Evolutionary conservation across 1,284 basidiomycete species (phyloP), one percentile per base, ranked within the genome.

Genomic region (Omphalotus olearius): DNA sequence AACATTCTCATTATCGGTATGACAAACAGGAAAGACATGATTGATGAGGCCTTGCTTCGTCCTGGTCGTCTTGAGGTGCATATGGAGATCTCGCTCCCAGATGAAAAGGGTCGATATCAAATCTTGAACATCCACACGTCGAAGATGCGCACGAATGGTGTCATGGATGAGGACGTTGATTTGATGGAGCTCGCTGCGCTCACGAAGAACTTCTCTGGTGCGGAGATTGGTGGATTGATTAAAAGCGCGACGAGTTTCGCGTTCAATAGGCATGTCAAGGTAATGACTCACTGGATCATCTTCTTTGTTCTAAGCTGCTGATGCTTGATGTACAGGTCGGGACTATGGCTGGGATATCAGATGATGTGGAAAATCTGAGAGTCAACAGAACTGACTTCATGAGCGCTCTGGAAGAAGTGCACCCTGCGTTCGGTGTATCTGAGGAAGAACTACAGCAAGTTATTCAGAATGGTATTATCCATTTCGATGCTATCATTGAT

Each of bases 1-100:
- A 99, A 99, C 69, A 97, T 99, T 55, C 88, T 99, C 59, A 91
- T 99, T 61, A 99, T 99, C 61, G 97, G 97, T 64, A 99, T 99
- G 97, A 99, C 97, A 48, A 99, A 99, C 70, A 88, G 97, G 57
- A 74, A 88, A 49, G 97, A 99, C 76, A 96, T 99, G 95, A 98
- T 99, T 62, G 97, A 99, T 64, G 97, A 99, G 66, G 97, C 96
- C 5, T 80, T 99, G 1, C 80, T 98, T 11, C 94, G 97, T 63
- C 96, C 97, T 1, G 97, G 97, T 52, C 94, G 97, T 76, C 86
- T 99, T 45, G 97, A 99, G 68, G 96, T 99, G n/a, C 97, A 99
- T 70, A 98, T 99, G 85, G 97, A 99, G 70, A 98, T 99, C 57
- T 97, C 93, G 4, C 76, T 99, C 1, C 97, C 97, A 0, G 96